These are phyloP conservation scores for Eucalyptus virginea DNA, from an alignment of 345 rosid species.

Conservation along the genomic window DNA sequence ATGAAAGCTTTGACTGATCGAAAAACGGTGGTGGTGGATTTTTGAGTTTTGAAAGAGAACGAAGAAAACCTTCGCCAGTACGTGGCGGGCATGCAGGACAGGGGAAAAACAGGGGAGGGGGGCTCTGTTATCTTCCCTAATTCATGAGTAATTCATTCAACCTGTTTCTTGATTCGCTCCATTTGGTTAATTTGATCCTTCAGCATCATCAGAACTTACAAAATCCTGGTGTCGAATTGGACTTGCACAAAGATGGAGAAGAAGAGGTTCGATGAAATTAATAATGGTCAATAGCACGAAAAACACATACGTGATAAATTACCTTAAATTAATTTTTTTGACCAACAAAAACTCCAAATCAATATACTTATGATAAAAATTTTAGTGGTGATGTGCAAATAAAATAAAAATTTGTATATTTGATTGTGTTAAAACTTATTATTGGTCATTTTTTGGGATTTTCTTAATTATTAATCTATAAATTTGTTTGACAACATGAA, in stretches of 20 bases:
- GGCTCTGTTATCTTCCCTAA: not conserved
- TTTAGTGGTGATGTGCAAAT: too few species aligned
- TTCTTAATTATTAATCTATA: too few species aligned
- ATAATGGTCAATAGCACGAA: too few species aligned
- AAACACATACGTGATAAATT: rapidly evolving
- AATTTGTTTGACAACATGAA: too few species aligned
- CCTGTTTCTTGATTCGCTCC: not conserved
- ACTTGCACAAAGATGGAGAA: not conserved
- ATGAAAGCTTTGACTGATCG: not conserved
- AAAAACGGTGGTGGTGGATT: not conserved
- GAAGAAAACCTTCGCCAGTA: not conserved
- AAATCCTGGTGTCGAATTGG: not conserved
- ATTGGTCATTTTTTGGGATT: too few species aligned
- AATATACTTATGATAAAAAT: too few species aligned
- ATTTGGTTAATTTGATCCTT: not conserved
- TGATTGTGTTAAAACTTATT: too few species aligned
- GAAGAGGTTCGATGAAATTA: too few species aligned
- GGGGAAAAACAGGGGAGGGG: not conserved
- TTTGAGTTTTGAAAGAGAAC: not conserved
- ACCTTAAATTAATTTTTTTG: too few species aligned
- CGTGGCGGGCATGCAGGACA: not conserved
- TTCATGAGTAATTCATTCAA: not conserved
- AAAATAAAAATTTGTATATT: too few species aligned
- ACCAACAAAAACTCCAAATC: too few species aligned
- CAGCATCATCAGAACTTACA: not conserved